Conservation (phyloP, 2,329 filamentous ascomycete species). For the Pochonia chlamydosporia region DNA sequence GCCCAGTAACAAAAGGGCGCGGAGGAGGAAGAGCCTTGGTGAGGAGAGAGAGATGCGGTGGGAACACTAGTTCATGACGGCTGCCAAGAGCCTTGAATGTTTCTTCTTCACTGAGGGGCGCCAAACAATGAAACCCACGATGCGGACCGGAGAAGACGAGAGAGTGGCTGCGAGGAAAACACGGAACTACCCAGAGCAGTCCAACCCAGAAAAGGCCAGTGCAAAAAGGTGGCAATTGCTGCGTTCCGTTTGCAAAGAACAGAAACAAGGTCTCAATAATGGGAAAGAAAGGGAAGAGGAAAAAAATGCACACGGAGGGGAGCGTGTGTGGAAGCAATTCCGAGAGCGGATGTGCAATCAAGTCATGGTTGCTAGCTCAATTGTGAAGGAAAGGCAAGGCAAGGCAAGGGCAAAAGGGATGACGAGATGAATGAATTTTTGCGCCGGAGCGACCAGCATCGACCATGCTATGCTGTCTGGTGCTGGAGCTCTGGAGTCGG, state of each 20-base stretch:
- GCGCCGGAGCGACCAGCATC: constrained; percentile 20
- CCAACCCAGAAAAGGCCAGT: not conserved
- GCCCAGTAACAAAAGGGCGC: constrained; percentile 11
- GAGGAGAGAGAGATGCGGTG: constrained; percentile 15
- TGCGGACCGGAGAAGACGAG: constrained; percentile 18
- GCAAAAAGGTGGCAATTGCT: not conserved
- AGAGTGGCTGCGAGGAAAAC: constrained; percentile 15
- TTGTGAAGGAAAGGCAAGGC: constrained; percentile 1
- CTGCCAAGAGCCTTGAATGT: constrained; percentile 23
- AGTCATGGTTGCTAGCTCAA: constrained; percentile 1
- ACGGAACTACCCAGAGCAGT: constrained; percentile 5
- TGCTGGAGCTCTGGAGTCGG: constrained; percentile 1
- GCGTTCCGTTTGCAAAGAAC: not conserved
- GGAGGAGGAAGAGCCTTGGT: constrained; percentile 17
- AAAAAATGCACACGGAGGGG: constrained; percentile 20
- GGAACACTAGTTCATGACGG: constrained; percentile 36
- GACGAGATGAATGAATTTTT: constrained; percentile 22
- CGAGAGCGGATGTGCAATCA: constrained; percentile 21
- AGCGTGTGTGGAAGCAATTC: constrained; percentile 14
- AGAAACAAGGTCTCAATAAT: not conserved
- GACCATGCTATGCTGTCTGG: constrained; percentile 18
- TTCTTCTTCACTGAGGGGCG: constrained; percentile 4
- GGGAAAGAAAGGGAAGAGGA: constrained; percentile 12
- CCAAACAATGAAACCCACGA: constrained; percentile 4
- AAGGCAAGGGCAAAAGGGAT: constrained; percentile 17